Percentiles rank a stretch among this genome's conserved stretches.
phyloP scores from a whole-genome alignment of 495 filamentous ascomycete genomes.

The Barbatosphaeria neglecta region DNA sequence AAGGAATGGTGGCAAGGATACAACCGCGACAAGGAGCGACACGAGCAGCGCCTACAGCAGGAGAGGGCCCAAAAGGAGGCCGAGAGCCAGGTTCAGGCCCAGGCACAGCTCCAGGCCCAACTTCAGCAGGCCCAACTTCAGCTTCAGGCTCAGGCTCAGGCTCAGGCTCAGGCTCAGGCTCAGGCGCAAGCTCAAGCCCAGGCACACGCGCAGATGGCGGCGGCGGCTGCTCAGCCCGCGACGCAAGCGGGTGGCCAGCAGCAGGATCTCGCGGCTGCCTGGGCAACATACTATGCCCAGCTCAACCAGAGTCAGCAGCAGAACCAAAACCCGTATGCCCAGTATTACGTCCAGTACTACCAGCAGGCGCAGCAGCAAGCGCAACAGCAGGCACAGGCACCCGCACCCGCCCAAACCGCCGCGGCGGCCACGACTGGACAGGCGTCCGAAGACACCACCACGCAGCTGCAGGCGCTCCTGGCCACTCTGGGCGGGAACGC shows the following conservation, averaged over 20 bases:
- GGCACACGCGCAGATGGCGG: conserved; percentile 3
- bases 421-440: conserved; percentile 18
- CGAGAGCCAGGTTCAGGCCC: background rate
- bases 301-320: background rate
- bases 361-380: conserved; percentile 8
- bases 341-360: conserved; percentile 16
- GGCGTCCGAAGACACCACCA: conserved; percentile 1
- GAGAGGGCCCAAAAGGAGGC: conserved; percentile 8
- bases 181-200: conserved; percentile 1
- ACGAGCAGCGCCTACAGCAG: conserved; percentile 3
- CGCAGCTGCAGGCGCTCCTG: background rate
- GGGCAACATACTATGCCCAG: background rate
- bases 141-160: conserved; percentile 1
- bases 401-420: conserved; percentile 4
- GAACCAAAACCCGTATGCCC: conserved; percentile 3
- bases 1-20: conserved; percentile 19
- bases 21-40: conserved; percentile 9
- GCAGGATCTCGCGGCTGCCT: background rate
- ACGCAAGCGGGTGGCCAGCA: conserved; percentile 54
- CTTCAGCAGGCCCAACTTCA: background rate
- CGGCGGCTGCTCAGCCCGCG: conserved; percentile 56
- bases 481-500: background rate
- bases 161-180: conserved; percentile 2
- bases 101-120: background rate
- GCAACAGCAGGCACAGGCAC: background rate